Base-by-base conservation (phyloP, 1,139 yeast species). In the Scheffersomyces cryptocercus region DNA sequence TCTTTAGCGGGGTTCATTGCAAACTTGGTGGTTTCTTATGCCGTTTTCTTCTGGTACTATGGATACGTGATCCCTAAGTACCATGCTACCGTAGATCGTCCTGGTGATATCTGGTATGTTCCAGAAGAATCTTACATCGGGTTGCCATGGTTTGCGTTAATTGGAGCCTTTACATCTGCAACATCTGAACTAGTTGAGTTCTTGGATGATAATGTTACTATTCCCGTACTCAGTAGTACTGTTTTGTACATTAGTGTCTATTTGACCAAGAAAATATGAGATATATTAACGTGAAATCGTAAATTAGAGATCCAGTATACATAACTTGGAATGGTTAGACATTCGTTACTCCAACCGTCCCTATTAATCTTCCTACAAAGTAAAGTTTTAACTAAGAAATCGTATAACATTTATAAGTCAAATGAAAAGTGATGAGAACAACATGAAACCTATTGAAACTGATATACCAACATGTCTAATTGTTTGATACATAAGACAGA, bases 161-260 rank as follows among this genome's bases (percentile, higher is more conserved):
- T 49, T 33, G 38, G 49, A 24, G 62, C 58, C 4, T 13, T 55
- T 11, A 46, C 48, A 9, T 52, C 59, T 20, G 51, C 56, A 20
- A 41, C 52, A 8, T 50, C 58, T 2, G 62, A 58, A 45, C 50
- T 53, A 11, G 30, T 55, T 4, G 49, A 50, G 37, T 28, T 58
- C 20, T 51, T 55, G 20, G 62, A 58, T 38, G 62, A 58, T 38
- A 58, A 58, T 46, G 54, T 58, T 45, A 55, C 61, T 29, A 54
- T 58, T 15, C 62, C 62, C 7, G 58, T 53, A n/a, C 35, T 55
- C 28, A 47, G 58, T 32, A 47, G 58, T 12, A 28, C 41, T 4
- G 30, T 52, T 11, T 44, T 56, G 30, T 47, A 38, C 14, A 28
- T 38, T 7, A 15, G 33, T 8, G 40, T 45, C 35, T 31, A 31